A percentile compares a stretch with the other conserved stretches of the same genome.
phyloP scores from a whole-genome alignment of 768 basidiomycete species.

The Leccinum subgranulosum region DNA sequence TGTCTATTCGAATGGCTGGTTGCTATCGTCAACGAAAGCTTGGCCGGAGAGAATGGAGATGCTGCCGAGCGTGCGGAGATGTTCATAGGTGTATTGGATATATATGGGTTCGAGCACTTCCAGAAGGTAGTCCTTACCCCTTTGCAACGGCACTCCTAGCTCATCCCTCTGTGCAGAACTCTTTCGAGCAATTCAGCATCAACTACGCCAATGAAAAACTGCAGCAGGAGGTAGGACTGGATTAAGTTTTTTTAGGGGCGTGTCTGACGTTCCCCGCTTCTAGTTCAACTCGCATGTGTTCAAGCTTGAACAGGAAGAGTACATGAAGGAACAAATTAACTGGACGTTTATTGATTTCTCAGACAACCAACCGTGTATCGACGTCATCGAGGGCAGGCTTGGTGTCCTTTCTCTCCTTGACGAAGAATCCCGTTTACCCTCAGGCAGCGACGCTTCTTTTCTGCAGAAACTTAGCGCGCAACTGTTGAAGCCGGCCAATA shows the following conservation, averaged over 20 bases:
- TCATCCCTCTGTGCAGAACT: constrained; percentile 50
- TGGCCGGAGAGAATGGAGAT: constrained; percentile 93
- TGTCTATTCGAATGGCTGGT: constrained; percentile 99
- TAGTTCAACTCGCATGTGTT: constrained; percentile 99
- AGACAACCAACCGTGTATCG: constrained; percentile 98
- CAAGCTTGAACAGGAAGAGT: constrained; percentile 99
- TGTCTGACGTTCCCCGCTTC: constrained; percentile 12
- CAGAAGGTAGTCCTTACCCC: constrained; percentile 63
- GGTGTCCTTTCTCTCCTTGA: constrained; percentile 93
- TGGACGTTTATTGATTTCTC: constrained; percentile 99
- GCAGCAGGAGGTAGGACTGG: constrained; percentile 80
- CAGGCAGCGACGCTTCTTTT: constrained; percentile 91
- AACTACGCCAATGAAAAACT: constrained; percentile 99
- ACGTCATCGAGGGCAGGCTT: constrained; percentile 96
- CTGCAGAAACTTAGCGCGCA: constrained; percentile 89
- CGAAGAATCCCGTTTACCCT: constrained; percentile 94
- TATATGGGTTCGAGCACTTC: constrained; percentile 96
- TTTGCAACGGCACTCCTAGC: not conserved
- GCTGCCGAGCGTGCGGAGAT: constrained; percentile 89
- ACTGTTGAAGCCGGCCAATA: constrained; percentile 80
- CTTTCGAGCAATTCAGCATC: constrained; percentile 98
- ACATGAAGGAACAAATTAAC: constrained; percentile 96
- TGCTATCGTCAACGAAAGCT: constrained; percentile 93
- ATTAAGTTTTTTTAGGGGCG: not conserved
- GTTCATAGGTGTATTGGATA: constrained; percentile 99